Evolutionary conservation across 306 rosid genomes (phyloP), one percentile per base, ranked within the genome.

Genomic region (Pterocarpus santalinus): DNA sequence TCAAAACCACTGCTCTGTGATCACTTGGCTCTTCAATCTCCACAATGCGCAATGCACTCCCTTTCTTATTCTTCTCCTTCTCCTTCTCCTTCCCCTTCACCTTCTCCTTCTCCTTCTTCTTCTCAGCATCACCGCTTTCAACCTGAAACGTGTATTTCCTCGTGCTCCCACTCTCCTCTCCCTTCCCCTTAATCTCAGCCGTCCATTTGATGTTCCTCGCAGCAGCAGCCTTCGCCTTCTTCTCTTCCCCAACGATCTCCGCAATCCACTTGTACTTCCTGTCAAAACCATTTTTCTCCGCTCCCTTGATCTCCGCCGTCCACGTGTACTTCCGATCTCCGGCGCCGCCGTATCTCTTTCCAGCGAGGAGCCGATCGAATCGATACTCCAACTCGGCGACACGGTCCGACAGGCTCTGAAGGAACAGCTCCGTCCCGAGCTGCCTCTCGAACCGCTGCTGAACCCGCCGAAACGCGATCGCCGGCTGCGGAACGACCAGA

Each of bases 181-280:
- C 94, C 30, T 86, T 95, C 5, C 95, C 94, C 11, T 81, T 92
- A 47, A 95, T 86, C 93, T 91, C 98, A 78, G 98, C 97, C 83
- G 89, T 88, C 96, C 92, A 95, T 69, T 86, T 90, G 36, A 87
- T 79, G 75, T 87, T 91, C 90, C 85, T 91, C 80, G 79, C 83
- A 28, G 13, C 72, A 12, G 13, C 68, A 13, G 69, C 22, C 81
- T 65, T 85, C 83, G 70, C 1, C 70, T 74, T 74, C 81, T 80
- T 81, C 79, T 88, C 88, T 34, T 82, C 90, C 7, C 73, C 91
- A 30, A 83, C 92, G 43, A 95, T 79, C 75, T 93, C 97, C 72
- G 97, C 87, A 10, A 86, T 79, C 92, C 86, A 89, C 49, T 88
- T 88, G 86, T 92, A 95, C 86, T 93, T 95, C 88, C 90, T 82